Conservation (phyloP, 176 grass and related monocot species). For the Microstegium vimineum region DNA sequence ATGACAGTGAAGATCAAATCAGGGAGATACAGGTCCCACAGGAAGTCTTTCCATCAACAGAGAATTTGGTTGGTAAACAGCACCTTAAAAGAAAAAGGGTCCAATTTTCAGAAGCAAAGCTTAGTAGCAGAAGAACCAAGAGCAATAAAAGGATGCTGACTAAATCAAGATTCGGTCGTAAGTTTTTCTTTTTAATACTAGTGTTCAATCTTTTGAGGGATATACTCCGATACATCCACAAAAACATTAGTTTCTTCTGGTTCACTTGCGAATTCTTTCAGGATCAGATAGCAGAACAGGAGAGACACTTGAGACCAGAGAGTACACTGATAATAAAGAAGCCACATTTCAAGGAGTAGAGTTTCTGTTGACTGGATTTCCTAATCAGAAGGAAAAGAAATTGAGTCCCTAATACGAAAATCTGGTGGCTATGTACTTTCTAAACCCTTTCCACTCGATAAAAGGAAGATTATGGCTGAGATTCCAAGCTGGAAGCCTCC, state of each 20-base stretch:
- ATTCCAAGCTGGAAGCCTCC: slow-evolving; percentile 55
- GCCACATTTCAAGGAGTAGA: slow-evolving; percentile 71
- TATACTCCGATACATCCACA: background rate
- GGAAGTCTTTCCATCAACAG: slow-evolving; percentile 12
- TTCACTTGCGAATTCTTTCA: slow-evolving; percentile 29
- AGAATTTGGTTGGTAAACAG: slow-evolving; percentile 24
- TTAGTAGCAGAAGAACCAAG: slow-evolving; percentile 36
- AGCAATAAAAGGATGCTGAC: slow-evolving; percentile 27
- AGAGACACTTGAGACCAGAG: slow-evolving; percentile 13
- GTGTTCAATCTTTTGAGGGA: slow-evolving; percentile 1
- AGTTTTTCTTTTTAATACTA: slow-evolving; percentile 39
- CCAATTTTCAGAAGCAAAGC: slow-evolving; percentile 54
- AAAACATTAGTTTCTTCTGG: slow-evolving; percentile 15
- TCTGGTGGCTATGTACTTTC: slow-evolving; percentile 67
- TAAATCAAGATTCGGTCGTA: slow-evolving; percentile 50
- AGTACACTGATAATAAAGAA: slow-evolving; percentile 34
- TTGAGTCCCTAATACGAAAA: slow-evolving; percentile 53
- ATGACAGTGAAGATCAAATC: slow-evolving; percentile 19
- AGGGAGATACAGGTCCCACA: slow-evolving; percentile 5
- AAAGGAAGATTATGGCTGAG: slow-evolving; percentile 42
- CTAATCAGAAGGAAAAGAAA: slow-evolving; percentile 62
- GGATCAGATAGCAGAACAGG: slow-evolving; percentile 28
- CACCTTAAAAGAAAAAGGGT: slow-evolving; percentile 55
- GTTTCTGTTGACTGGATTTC: slow-evolving; percentile 90
- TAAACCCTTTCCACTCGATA: slow-evolving; percentile 45